phyloP scores from a whole-genome alignment of 192 early-diverging fungal genomes.

The Coemansia sp. region DNA sequence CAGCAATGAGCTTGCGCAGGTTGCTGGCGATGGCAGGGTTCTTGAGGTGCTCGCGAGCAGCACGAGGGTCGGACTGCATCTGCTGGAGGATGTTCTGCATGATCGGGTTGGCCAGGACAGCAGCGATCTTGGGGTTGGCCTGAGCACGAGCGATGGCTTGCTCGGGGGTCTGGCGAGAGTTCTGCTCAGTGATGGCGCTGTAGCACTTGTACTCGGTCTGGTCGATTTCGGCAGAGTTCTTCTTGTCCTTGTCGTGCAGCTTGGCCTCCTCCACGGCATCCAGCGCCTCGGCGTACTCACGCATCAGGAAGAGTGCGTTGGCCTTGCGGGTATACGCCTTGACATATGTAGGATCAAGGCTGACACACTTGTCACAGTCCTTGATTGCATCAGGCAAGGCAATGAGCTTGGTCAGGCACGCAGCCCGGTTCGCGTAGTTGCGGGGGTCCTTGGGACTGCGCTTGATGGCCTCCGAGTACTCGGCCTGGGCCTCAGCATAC shows the following conservation, averaged over 20 bases:
- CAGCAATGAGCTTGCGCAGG: conserved; percentile 89
- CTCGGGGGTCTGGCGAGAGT: conserved; percentile 62
- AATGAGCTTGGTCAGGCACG: conserved; percentile 93
- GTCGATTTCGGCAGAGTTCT: conserved; percentile 85
- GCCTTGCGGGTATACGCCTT: conserved; percentile 98
- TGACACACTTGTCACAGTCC: conserved; percentile 90
- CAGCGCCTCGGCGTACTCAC: conserved; percentile 84
- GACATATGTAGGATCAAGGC: conserved; percentile 84
- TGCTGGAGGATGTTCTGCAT: conserved; percentile 98
- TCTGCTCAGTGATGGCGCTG: conserved; percentile 67
- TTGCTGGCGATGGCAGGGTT: conserved; percentile 94
- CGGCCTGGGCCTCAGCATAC: conserved; percentile 84
- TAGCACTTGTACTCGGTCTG: conserved; percentile 81
- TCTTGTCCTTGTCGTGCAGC: conserved; percentile 78
- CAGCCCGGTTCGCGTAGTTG: conserved; percentile 96
- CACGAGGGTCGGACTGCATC: conserved; percentile 95
- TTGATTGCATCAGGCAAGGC: conserved; percentile 92
- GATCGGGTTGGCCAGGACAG: conserved; percentile 87
- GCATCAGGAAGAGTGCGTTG: conserved; percentile 82
- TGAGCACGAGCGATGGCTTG: conserved; percentile 85
- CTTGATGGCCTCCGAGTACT: conserved; percentile 97
- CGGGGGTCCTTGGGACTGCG: conserved; percentile 88
- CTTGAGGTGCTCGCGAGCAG: conserved; percentile 94
- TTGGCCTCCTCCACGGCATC: conserved; percentile 81
- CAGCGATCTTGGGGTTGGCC: conserved; percentile 88